Evolutionary conservation across 306 rosid genomes (phyloP).

Genomic region (Cucumis melo): DNA sequence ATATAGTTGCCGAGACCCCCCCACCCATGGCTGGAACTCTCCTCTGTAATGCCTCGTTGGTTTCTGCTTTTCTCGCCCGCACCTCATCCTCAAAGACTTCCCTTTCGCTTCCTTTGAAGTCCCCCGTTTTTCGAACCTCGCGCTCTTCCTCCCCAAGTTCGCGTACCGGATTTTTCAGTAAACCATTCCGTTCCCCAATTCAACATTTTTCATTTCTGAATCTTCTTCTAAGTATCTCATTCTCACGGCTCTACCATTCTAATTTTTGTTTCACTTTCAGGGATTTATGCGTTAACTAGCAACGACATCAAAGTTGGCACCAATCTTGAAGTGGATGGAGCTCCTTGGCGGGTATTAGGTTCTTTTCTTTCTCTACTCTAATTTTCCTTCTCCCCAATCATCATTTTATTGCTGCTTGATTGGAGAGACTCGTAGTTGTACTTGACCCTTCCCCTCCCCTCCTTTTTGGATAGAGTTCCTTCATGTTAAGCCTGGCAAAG

Average conservation of each 20-base stretch:
- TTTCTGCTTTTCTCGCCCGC: conserved; percentile 25
- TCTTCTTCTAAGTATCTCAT: not conserved
- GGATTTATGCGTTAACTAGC: conserved; percentile 60
- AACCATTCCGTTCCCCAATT: conserved; percentile 4
- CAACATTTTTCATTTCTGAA: not conserved
- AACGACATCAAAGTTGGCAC: conserved; percentile 87
- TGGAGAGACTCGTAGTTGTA: not conserved
- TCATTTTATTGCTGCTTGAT: not conserved
- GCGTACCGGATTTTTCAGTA: conserved; percentile 37
- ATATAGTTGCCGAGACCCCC: not conserved
- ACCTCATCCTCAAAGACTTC: conserved; percentile 8
- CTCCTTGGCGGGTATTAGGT: conserved; percentile 93
- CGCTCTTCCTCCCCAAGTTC: conserved; percentile 4
- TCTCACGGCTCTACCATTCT: too few species aligned
- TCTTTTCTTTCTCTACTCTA: not conserved
- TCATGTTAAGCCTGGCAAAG: conserved; percentile 95
- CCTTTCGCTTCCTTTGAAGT: conserved; percentile 23
- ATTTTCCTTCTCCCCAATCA: not conserved
- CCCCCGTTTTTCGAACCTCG: conserved; percentile 26
- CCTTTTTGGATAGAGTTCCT: conserved; percentile 56
- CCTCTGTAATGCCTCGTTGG: conserved; percentile 26
- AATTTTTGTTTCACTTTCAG: conserved; percentile 22
- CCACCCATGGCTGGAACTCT: conserved; percentile 41
- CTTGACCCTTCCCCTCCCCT: not conserved
- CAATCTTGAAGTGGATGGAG: conserved; percentile 72